phyloP scores from a whole-genome alignment of 495 filamentous ascomycete species.

The Aspergillus bridgeri region DNA sequence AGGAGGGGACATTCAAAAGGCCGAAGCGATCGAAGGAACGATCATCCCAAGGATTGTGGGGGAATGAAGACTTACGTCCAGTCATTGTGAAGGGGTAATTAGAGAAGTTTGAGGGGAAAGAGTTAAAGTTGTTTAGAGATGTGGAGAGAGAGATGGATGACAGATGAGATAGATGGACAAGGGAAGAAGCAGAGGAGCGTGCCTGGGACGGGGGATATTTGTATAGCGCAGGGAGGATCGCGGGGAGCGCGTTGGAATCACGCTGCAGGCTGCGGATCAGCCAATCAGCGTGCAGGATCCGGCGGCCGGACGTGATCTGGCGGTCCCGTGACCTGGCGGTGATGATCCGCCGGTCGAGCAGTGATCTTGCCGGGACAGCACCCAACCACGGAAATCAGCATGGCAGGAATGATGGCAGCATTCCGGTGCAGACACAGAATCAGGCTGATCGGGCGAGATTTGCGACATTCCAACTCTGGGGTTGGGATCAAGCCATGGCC shows the following conservation, averaged over 20 bases:
- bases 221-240: conserved; percentile 32
- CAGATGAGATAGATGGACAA: conserved; percentile 38
- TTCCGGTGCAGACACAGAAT: conserved; percentile 11
- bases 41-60: too few relatives aligned
- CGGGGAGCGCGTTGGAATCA: conserved; percentile 39
- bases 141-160: conserved; percentile 31
- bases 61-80: conserved; percentile 57
- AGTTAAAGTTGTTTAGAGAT: conserved; percentile 28
- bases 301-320: conserved; percentile 27
- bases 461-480: conserved; percentile 10
- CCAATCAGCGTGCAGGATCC: conserved; percentile 43
- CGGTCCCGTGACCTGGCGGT: conserved; percentile 28
- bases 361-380: conserved; percentile 28
- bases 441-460: background rate
- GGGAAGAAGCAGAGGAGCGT: conserved; percentile 26
- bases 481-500: conserved; percentile 37
- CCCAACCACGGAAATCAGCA: conserved; percentile 26
- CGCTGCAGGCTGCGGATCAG: conserved; percentile 33
- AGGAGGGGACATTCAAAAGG: too few relatives aligned
- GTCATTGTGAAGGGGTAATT: conserved; percentile 55
- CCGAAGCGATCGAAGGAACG: too few relatives aligned
- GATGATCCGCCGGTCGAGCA: conserved; percentile 19
- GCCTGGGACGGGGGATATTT: conserved; percentile 45
- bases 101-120: conserved; percentile 15
- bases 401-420: conserved; percentile 15